Conservation (phyloP, 2,329 filamentous ascomycete genomes). For the Curvularia sp. region DNA sequence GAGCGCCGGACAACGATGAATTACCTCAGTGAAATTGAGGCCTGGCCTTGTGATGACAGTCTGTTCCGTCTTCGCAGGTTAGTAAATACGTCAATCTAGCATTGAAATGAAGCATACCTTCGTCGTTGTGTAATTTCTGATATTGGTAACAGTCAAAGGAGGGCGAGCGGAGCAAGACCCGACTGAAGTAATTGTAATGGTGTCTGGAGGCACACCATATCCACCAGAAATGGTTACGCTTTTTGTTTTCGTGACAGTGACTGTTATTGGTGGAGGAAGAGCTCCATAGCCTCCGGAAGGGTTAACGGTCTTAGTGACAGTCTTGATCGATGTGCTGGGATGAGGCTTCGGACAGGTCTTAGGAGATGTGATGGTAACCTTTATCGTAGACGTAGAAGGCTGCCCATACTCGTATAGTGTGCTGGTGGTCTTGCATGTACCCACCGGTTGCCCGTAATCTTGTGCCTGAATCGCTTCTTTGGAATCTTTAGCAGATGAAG, state of each 20-base stretch:
- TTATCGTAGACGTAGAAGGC: slow-evolving; percentile 17
- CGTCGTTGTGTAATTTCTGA: slow-evolving; percentile 13
- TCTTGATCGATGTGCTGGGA: background rate
- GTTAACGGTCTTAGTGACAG: background rate
- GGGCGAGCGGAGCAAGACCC: background rate
- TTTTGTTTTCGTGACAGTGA: slow-evolving; percentile 3
- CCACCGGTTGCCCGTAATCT: background rate
- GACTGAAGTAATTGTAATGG: slow-evolving; percentile 8
- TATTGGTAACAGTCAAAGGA: slow-evolving; percentile 9
- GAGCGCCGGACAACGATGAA: background rate
- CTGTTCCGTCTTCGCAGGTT: slow-evolving; percentile 2
- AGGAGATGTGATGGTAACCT: slow-evolving; percentile 21
- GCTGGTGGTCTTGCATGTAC: slow-evolving; percentile 14
- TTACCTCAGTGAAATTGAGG: background rate
- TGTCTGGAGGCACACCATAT: slow-evolving; percentile 3
- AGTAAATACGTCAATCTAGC: background rate
- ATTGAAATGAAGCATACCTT: slow-evolving; percentile 1
- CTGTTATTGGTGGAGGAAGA: background rate
- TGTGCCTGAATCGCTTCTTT: slow-evolving; percentile 1
- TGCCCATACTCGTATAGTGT: slow-evolving; percentile 13
- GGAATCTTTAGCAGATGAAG: background rate
- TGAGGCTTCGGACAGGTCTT: slow-evolving; percentile 6
- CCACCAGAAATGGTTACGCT: background rate
- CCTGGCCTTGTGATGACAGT: slow-evolving; percentile 10
- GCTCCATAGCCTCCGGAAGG: background rate